These are phyloP conservation scores for Aristolochia fimbriata DNA, from an alignment of 164 flowering plant species.

Conservation along the genomic window DNA sequence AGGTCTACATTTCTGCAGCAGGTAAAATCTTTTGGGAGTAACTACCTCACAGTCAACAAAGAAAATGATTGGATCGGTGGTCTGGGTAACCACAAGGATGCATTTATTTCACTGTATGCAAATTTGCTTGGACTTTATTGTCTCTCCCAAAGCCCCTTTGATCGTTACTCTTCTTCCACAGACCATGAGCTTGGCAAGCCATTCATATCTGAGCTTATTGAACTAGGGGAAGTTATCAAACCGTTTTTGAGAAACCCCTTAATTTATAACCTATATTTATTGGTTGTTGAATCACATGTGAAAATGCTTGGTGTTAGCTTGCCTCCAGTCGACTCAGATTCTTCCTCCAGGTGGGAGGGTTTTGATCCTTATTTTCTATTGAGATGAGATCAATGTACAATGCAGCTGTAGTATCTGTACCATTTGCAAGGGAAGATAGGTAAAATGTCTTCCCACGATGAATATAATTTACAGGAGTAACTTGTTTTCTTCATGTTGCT, in stretches of 20 bases:
- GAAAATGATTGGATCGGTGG: conserved; percentile 78
- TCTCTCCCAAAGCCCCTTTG: conserved; percentile 55
- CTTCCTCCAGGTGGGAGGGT: conserved; percentile 41
- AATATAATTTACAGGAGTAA: no score
- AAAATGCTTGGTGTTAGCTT: conserved; percentile 16
- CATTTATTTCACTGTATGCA: conserved; percentile 68
- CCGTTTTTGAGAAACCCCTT: conserved; percentile 75
- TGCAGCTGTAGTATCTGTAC: no score
- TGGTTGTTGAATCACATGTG: conserved; percentile 44
- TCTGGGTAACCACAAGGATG: conserved; percentile 86
- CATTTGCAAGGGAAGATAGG: no score
- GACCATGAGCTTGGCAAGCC: conserved; percentile 13
- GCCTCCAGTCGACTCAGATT: conserved; percentile 7
- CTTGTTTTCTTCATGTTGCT: not conserved
- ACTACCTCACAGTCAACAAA: conserved; percentile 19
- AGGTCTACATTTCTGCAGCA: conserved; percentile 49
- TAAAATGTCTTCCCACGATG: no score
- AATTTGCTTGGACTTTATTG: conserved; percentile 68
- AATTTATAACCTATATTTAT: conserved; percentile 48
- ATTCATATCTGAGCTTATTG: conserved; percentile 34
- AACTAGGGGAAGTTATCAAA: conserved; percentile 35
- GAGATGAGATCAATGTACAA: conserved; percentile 16
- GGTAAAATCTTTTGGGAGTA: conserved; percentile 34
- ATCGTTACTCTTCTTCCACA: conserved; percentile 1
- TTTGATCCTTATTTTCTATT: conserved; percentile 86